These are phyloP conservation scores for Prunus campanulata DNA, from an alignment of 306 rosid species.

Conservation along the genomic window DNA sequence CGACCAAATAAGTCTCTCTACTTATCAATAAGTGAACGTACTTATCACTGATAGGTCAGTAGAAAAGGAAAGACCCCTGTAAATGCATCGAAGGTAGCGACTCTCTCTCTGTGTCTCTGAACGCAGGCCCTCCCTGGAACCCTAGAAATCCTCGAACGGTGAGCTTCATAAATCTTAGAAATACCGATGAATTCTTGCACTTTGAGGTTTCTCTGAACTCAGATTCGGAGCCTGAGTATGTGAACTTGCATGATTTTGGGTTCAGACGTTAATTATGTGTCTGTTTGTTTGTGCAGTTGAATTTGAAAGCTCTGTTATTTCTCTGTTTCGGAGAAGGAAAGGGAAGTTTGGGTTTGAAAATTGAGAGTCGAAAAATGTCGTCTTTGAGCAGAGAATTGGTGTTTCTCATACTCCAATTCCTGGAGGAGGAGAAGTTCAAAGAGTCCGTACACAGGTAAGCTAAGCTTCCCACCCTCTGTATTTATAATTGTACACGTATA, in stretches of 20 bases:
- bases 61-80: constrained; percentile 43
- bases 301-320: constrained; percentile 25
- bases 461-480: constrained; percentile 8
- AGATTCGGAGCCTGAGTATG: constrained; percentile 23
- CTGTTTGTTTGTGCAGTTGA: constrained; percentile 12
- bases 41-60: constrained; percentile 61
- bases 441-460: constrained; percentile 73
- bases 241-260: constrained; percentile 10
- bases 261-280: constrained; percentile 20
- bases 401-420: constrained; percentile 83
- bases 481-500: neutral
- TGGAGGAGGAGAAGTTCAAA: constrained; percentile 75
- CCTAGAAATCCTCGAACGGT: constrained; percentile 55
- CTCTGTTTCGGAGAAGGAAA: neutral
- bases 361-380: constrained; percentile 41
- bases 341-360: constrained; percentile 18
- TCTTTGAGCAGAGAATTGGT: constrained; percentile 87
- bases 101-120: constrained; percentile 22
- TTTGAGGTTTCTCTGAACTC: constrained; percentile 28
- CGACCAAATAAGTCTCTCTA: rapidly evolving
- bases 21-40: rapidly evolving
- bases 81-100: constrained; percentile 84
- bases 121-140: constrained; percentile 62
- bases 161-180: constrained; percentile 27
- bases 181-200: constrained; percentile 17